Evolutionary conservation across 768 basidiomycete species (phyloP).

Genomic region (Mycena olivaceomarginata): DNA sequence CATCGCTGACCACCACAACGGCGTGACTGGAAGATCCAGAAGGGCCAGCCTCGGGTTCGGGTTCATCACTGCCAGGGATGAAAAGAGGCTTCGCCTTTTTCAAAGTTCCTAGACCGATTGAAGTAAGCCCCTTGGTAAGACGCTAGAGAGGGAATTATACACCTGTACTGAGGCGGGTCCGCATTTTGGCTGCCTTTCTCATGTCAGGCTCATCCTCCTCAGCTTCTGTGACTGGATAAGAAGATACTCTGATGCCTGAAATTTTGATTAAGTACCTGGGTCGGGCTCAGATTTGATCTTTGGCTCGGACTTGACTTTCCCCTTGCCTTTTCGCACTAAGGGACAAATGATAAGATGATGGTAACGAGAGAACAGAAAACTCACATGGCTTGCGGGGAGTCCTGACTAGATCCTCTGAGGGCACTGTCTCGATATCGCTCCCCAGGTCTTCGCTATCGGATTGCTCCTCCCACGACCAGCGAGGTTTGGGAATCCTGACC

Average conservation of each 20-base stretch:
- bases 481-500: too few species aligned
- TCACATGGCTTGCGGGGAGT: too few species aligned
- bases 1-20: not conserved
- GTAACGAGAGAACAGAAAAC: too few species aligned
- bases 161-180: constrained; percentile 18
- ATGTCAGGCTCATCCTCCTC: constrained; percentile 21
- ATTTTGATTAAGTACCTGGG: not conserved
- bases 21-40: too few species aligned
- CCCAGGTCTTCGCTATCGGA: too few species aligned
- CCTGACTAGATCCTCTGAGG: too few species aligned
- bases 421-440: too few species aligned
- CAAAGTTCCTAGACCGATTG: not conserved
- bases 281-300: constrained; percentile 7
- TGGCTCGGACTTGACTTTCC: not conserved
- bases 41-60: not conserved
- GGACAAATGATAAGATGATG: too few species aligned
- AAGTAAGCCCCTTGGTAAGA: not conserved
- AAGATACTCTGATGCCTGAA: not conserved
- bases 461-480: too few species aligned
- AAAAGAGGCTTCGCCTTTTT: not conserved
- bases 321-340: not conserved
- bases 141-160: not conserved
- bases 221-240: not conserved
- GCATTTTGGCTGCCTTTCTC: constrained; percentile 12
- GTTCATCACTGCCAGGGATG: constrained; percentile 12